Evolutionary conservation across 2,329 filamentous ascomycete genomes (phyloP).

Genomic region (Ampelomyces quisqualis): DNA sequence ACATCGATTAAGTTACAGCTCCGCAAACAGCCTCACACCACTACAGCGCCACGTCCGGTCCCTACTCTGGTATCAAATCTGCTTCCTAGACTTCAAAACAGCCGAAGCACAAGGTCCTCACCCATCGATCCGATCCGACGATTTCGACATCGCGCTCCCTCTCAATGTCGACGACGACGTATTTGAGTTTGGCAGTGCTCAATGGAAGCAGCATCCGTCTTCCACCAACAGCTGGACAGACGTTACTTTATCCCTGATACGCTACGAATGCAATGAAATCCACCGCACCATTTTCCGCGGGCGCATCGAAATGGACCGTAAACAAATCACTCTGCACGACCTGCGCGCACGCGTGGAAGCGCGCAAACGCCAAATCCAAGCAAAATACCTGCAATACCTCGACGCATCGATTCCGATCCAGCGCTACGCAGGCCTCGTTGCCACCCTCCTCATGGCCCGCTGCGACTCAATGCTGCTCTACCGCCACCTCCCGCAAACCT

Average conservation of each 20-base stretch:
- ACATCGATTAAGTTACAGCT: constrained; percentile 39
- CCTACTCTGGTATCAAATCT: constrained; percentile 44
- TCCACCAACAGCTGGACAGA: constrained; percentile 38
- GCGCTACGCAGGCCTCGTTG: constrained; percentile 42
- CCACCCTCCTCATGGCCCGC: constrained; percentile 41
- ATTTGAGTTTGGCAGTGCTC: constrained; percentile 38
- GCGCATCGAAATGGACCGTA: constrained; percentile 43
- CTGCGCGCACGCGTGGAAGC: constrained; percentile 39
- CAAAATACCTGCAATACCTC: constrained; percentile 38
- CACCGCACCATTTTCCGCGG: constrained; percentile 43
- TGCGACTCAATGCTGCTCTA: constrained; percentile 45
- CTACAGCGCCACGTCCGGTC: constrained; percentile 41
- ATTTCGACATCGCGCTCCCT: constrained; percentile 42
- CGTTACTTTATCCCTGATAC: constrained; percentile 38
- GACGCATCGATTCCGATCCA: constrained; percentile 38
- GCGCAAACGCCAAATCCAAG: constrained; percentile 38
- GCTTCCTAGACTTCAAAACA: constrained; percentile 43
- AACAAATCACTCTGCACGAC: constrained; percentile 41
- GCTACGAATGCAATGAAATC: constrained; percentile 43
- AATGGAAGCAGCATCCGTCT: constrained; percentile 40
- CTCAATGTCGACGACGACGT: constrained; percentile 44
- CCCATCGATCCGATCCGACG: constrained; percentile 40
- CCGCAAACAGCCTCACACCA: constrained; percentile 38
- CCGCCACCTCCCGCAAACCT: constrained; percentile 41
- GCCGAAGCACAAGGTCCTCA: constrained; percentile 43